A percentile compares a stretch with the other conserved stretches of the same genome.
These are phyloP conservation scores for Salix dunnii DNA, from an alignment of 345 rosid genomes.

Conservation along the genomic window DNA sequence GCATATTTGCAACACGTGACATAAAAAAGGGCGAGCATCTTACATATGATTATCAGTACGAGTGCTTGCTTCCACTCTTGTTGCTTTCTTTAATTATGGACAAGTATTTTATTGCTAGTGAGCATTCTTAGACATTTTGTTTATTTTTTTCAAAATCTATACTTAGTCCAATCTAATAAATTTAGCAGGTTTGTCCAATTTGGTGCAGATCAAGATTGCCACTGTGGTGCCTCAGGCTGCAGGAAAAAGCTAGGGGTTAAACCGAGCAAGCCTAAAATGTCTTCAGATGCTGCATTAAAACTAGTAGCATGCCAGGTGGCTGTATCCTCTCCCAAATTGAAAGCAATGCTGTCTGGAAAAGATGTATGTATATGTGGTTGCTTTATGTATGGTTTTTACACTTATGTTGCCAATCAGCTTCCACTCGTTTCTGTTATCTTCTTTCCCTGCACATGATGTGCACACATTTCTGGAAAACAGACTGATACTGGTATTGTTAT, in stretches of 20 bases:
- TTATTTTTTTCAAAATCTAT: background rate
- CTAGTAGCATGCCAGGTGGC: conserved; percentile 65
- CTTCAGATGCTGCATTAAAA: conserved; percentile 60
- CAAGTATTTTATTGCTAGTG: background rate
- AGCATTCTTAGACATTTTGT: background rate
- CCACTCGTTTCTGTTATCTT: conserved; percentile 3
- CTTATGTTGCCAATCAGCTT: background rate
- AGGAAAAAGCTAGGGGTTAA: conserved; percentile 78
- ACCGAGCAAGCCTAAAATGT: conserved; percentile 56
- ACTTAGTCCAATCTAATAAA: conserved; percentile 40
- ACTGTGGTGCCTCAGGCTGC: conserved; percentile 74
- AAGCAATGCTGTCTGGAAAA: conserved; percentile 40
- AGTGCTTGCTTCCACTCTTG: conserved; percentile 19
- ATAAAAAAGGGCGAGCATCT: conserved; percentile 83
- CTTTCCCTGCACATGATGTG: background rate
- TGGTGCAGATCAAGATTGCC: conserved; percentile 97
- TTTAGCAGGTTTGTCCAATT: conserved; percentile 93
- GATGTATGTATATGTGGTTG: conserved; percentile 33
- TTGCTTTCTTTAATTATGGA: background rate
- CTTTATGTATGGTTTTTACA: background rate
- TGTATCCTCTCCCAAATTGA: conserved; percentile 52
- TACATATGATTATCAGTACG: conserved; percentile 96
- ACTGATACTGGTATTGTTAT: conserved; percentile 29
- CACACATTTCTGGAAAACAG: background rate
- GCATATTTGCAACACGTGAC: conserved; percentile 75